phyloP scores from a whole-genome alignment of 176 grass and related monocot species.

The Oryza glumipatula region DNA sequence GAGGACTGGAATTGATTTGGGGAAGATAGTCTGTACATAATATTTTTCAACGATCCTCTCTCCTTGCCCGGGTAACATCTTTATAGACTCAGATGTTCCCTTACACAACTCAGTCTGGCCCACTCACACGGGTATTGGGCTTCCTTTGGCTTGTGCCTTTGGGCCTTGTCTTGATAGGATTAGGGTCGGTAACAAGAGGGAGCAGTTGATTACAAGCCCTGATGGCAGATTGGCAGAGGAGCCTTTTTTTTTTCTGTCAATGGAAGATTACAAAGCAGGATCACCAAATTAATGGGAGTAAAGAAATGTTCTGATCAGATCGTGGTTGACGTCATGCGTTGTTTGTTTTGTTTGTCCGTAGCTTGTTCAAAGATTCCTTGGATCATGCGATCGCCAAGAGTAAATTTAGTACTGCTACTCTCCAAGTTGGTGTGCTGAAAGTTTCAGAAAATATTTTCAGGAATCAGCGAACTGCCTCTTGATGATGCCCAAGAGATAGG shows the following conservation, averaged over 20 bases:
- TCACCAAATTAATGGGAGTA: background rate
- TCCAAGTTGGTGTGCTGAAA: background rate
- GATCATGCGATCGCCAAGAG: background rate
- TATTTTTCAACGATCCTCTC: too few species aligned
- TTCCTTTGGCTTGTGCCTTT: too few species aligned
- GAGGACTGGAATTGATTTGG: too few species aligned
- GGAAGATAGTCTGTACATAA: too few species aligned
- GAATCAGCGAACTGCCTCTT: background rate
- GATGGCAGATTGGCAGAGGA: background rate
- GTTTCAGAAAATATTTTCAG: background rate
- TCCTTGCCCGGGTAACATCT: too few species aligned
- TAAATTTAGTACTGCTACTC: background rate
- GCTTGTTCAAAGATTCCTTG: background rate
- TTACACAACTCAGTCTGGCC: too few species aligned
- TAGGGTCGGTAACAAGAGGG: too few species aligned
- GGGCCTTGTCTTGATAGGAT: too few species aligned
- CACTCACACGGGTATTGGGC: too few species aligned
- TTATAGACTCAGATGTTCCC: too few species aligned
- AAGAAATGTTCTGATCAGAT: background rate
- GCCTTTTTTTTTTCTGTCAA: background rate
- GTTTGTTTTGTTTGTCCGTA: background rate
- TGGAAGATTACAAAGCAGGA: background rate
- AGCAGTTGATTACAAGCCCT: too few species aligned
- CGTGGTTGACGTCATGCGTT: background rate
- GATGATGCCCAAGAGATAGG: background rate